These are phyloP conservation scores for Cronartium ribicola DNA, from an alignment of 1,284 basidiomycete genomes.

Conservation along the genomic window DNA sequence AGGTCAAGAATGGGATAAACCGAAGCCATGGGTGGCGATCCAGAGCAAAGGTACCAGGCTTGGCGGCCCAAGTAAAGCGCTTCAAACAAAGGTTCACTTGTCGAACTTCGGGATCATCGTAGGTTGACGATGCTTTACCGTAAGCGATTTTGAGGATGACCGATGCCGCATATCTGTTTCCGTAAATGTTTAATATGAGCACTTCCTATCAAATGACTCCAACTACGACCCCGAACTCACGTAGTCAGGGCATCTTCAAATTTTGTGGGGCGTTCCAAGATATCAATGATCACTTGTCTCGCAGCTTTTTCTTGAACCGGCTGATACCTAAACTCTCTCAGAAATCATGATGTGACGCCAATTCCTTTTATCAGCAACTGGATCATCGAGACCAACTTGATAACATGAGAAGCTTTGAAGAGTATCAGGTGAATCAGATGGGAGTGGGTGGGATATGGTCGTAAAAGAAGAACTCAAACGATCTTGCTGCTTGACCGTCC, in stretches of 20 bases:
- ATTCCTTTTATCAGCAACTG: no score
- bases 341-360: background rate
- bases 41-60: slow-evolving; percentile 61
- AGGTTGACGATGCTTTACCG: slow-evolving; percentile 58
- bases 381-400: no score
- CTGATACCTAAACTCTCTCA: slow-evolving; percentile 53
- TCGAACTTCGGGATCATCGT: slow-evolving; percentile 60
- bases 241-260: slow-evolving; percentile 54
- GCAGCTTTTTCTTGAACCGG: slow-evolving; percentile 57
- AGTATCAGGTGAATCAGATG: slow-evolving; percentile 1
- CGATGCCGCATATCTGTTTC: slow-evolving; percentile 55
- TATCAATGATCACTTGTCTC: slow-evolving; percentile 58
- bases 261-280: slow-evolving; percentile 56
- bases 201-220: background rate
- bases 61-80: slow-evolving; percentile 57
- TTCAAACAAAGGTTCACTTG: slow-evolving; percentile 57
- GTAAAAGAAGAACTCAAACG: slow-evolving; percentile 11
- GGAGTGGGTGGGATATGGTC: background rate
- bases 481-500: slow-evolving; percentile 24
- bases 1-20: slow-evolving; percentile 61
- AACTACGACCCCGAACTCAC: slow-evolving; percentile 3
- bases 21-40: slow-evolving; percentile 60
- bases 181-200: slow-evolving; percentile 6
- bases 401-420: background rate
- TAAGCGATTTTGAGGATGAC: slow-evolving; percentile 65